Evolutionary conservation across 1,284 basidiomycete species (phyloP), one percentile per base, ranked within the genome.

Genomic region (Ganoderma lucidum): DNA sequence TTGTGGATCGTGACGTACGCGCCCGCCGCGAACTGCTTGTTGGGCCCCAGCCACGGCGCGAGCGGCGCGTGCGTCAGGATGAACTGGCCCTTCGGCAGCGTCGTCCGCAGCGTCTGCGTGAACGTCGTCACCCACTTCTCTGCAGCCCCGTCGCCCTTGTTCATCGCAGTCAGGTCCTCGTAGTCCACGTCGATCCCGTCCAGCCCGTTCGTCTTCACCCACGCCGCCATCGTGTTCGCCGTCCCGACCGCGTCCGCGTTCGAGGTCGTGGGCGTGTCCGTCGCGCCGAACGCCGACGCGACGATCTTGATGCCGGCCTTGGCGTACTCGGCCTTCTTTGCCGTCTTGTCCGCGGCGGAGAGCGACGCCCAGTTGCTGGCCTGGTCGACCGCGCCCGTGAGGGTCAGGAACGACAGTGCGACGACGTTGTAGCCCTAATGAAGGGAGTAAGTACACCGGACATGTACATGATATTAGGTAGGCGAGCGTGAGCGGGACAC

Each of bases 131-230:
- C 35, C 35, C 35, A 35, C 35, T 35, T 35, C 35, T 35, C 35
- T 1, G 35, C 35, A 91, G 92, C 23, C 86, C 83, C 81, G 68
- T 76, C 74, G 19, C 79, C 80, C 41, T 73, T 76, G 71, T 86
- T 78, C 76, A 87, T 80, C 6, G 84, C 83, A 51, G 76, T 77
- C 67, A 86, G 82, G 74, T 87, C 86, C 78, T 88, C 87, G 66
- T 86, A 89, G 76, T 89, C 87, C 55, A 90, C 82, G 65, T 89
- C 88, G 51, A 89, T 78, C 45, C 88, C 88, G 72, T 90, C 84
- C 17, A 90, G 76, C 35, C 80, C 78, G 66, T 69, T 69, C 28
- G 35, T 30, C 55, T 62, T 41, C 53, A 72, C 67, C 70, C 84
- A 85, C 63, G 84, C 65, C 66, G 85, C 86, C 78, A 88, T 81